Evolutionary conservation across 805 yeast genomes (phyloP).

Genomic region (Candida adriatica): DNA sequence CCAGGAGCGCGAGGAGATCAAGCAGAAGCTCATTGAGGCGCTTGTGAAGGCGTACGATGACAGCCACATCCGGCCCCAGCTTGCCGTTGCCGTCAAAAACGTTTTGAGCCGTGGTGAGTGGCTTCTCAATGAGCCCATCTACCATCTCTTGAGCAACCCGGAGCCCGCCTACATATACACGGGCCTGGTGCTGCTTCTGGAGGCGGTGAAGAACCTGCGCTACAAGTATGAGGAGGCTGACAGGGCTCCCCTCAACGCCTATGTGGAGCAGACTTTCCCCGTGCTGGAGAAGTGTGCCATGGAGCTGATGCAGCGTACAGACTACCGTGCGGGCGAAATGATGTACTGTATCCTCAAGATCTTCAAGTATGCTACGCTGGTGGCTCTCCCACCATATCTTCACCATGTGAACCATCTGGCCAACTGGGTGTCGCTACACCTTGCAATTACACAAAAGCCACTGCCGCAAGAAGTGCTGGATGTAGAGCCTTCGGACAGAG

Average conservation of each 20-base stretch:
- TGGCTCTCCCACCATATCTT: conserved; percentile 50
- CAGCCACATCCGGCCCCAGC: conserved; percentile 43
- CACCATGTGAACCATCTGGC: conserved; percentile 30
- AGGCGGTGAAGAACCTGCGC: conserved; percentile 48
- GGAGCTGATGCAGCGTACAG: conserved; percentile 24
- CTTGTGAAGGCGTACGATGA: conserved; percentile 37
- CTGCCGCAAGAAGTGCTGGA: conserved; percentile 46
- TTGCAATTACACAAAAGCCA: conserved; percentile 46
- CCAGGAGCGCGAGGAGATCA: conserved; percentile 51
- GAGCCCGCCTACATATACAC: conserved; percentile 38
- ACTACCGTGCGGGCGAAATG: conserved; percentile 34
- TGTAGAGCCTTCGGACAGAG: conserved; percentile 41
- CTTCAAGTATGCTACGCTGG: conserved; percentile 56
- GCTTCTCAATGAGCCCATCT: conserved; percentile 26
- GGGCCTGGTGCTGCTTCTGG: conserved; percentile 49
- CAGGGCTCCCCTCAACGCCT: conserved; percentile 39
- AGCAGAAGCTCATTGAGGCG: conserved; percentile 46
- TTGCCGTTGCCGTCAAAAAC: conserved; percentile 48
- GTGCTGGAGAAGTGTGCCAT: conserved; percentile 46
- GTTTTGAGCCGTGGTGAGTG: conserved; percentile 41
- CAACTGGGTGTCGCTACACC: conserved; percentile 65
- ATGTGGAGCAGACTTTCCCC: conserved; percentile 48
- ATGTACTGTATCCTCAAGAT: conserved; percentile 59
- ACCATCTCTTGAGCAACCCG: conserved; percentile 27
- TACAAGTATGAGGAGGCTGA: conserved; percentile 51